These are phyloP conservation scores for Liquidambar formosana DNA, from an alignment of 164 flowering plant genomes.

Conservation along the genomic window DNA sequence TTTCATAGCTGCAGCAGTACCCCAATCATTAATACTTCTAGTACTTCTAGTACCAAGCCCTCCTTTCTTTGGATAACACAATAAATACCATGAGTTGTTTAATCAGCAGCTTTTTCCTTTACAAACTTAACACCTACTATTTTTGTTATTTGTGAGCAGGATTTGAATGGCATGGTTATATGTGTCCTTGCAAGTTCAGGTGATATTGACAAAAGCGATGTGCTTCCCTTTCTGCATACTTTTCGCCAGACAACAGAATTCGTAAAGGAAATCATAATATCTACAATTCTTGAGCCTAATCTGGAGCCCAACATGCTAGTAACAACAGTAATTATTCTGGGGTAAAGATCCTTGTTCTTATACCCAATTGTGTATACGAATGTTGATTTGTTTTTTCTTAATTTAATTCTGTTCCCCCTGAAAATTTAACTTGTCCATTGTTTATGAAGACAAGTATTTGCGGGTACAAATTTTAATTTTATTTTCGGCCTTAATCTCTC, in stretches of 20 bases:
- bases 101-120: too few species aligned
- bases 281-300: constrained; percentile 56
- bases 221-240: constrained; percentile 37
- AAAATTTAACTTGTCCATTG: background rate
- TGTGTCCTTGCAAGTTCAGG: constrained; percentile 63
- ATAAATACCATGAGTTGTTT: too few species aligned
- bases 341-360: constrained; percentile 51
- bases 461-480: background rate
- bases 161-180: constrained; percentile 49
- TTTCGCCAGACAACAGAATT: constrained; percentile 63
- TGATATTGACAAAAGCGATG: constrained; percentile 36
- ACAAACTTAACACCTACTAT: too few species aligned
- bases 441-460: background rate
- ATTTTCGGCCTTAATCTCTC: too few species aligned
- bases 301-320: constrained; percentile 62
- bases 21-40: too few species aligned
- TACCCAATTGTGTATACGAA: background rate
- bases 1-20: too few species aligned
- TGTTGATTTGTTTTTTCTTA: background rate
- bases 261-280: constrained; percentile 49
- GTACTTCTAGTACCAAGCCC: too few species aligned
- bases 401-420: too few species aligned
- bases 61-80: too few species aligned
- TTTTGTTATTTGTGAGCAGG: constrained; percentile 37
- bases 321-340: constrained; percentile 58